Conservation (phyloP, 805 yeast species). For the Pichia eremophila region DNA sequence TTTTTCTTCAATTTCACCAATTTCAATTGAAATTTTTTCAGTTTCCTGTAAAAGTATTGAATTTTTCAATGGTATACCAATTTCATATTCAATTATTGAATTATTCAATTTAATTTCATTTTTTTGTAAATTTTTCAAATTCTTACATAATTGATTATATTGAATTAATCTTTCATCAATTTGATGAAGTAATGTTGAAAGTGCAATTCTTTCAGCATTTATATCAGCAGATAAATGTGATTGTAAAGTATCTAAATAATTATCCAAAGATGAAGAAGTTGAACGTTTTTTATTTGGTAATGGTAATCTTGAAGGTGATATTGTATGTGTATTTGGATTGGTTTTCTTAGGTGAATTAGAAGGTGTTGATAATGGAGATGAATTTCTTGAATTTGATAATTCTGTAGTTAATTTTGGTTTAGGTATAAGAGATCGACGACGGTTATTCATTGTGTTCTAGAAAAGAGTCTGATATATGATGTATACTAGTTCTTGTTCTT, state of each 20-base stretch:
- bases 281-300: background rate
- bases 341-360: conserved; percentile 1
- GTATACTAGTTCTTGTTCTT: too few species aligned
- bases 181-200: background rate
- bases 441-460: background rate
- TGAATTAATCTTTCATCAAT: background rate
- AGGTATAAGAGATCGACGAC: conserved; percentile 5
- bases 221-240: conserved; percentile 3
- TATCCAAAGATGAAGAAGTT: background rate
- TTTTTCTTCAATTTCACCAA: conserved; percentile 10
- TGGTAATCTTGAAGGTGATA: conserved; percentile 5
- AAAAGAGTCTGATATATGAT: background rate
- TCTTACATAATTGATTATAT: background rate
- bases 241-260: conserved; percentile 1
- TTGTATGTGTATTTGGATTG: background rate
- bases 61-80: conserved; percentile 2
- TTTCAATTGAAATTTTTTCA: background rate
- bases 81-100: conserved; percentile 3
- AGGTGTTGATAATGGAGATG: conserved; percentile 4
- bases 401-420: background rate
- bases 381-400: background rate
- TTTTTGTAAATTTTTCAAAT: conserved; percentile 1
- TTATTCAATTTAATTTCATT: background rate
- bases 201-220: background rate
- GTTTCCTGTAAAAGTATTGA: background rate